These are phyloP conservation scores for Sporothrix sp. DNA, from an alignment of 2,329 filamentous ascomycete genomes.

Conservation along the genomic window DNA sequence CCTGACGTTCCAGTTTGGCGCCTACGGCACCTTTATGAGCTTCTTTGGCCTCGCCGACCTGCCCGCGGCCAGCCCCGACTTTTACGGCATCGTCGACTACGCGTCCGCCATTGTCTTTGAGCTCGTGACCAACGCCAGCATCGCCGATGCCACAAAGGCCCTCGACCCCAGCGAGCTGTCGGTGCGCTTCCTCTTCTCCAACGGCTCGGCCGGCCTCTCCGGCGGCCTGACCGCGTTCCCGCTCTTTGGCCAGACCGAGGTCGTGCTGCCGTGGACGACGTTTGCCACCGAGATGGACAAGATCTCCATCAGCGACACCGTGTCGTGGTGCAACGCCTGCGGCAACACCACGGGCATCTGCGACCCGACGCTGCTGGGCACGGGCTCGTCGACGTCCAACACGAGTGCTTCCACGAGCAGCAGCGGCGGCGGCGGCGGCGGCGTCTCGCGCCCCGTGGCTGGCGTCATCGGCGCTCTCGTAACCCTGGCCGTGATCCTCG, in stretches of 20 bases:
- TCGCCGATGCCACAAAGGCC: conserved; percentile 29
- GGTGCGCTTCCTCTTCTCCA: conserved; percentile 53
- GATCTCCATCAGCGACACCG: conserved; percentile 55
- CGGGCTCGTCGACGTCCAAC: conserved; percentile 17
- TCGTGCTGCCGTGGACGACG: conserved; percentile 54
- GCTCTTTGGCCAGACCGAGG: conserved; percentile 48
- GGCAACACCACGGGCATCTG: conserved; percentile 63
- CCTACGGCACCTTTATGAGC: conserved; percentile 51
- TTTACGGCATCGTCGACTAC: conserved; percentile 74
- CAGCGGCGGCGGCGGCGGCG: conserved; percentile 24
- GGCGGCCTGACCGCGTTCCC: conserved; percentile 41
- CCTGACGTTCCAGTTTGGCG: conserved; percentile 48
- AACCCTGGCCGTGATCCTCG: conserved; percentile 41
- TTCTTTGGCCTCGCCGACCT: conserved; percentile 53
- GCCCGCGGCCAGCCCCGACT: conserved; percentile 44
- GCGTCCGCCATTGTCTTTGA: conserved; percentile 76
- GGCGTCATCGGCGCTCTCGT: conserved; percentile 72
- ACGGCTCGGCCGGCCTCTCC: conserved; percentile 45
- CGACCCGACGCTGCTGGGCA: conserved; percentile 30
- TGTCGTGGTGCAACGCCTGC: conserved; percentile 65
- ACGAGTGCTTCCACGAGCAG: conserved; percentile 16
- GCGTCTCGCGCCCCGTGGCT: conserved; percentile 61
- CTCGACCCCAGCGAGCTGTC: conserved; percentile 34
- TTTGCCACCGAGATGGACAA: conserved; percentile 55
- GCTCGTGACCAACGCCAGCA: conserved; percentile 47